These are phyloP conservation scores for Sugiyamaella novakii DNA, from an alignment of 1,139 yeast species.

Conservation along the genomic window DNA sequence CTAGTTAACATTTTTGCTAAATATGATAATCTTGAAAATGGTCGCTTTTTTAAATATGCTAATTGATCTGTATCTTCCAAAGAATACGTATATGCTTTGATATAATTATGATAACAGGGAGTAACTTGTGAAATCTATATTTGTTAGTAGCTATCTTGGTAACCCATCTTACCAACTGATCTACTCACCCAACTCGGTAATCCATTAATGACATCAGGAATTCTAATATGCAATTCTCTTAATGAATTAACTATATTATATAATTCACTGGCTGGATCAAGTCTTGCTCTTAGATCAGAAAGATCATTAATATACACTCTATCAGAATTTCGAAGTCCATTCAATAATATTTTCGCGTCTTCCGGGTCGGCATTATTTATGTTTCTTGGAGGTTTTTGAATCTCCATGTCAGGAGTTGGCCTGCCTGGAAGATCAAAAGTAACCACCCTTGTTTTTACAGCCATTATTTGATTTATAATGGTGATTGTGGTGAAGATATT, in stretches of 20 bases:
- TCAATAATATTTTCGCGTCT: conserved; percentile 16
- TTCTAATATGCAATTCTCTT: conserved; percentile 18
- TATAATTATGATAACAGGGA: conserved; percentile 39
- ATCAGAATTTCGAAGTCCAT: conserved; percentile 20
- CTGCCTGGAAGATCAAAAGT: conserved; percentile 23
- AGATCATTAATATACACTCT: conserved; percentile 20
- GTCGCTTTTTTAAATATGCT: conserved; percentile 44
- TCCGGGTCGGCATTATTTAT: conserved; percentile 1
- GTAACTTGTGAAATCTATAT: conserved; percentile 27
- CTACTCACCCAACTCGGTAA: conserved; percentile 20
- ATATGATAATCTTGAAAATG: conserved; percentile 45
- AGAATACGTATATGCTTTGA: conserved; percentile 40
- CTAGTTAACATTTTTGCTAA: conserved; percentile 33
- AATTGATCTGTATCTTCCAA: conserved; percentile 43
- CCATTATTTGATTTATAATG: neutral
- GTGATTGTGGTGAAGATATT: neutral
- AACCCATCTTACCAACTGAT: too few species aligned
- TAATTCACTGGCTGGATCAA: conserved; percentile 11
- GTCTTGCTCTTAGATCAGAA: conserved; percentile 19
- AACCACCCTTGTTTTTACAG: conserved; percentile 16
- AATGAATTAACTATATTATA: conserved; percentile 12
- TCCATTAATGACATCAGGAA: conserved; percentile 19
- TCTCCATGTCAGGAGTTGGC: conserved; percentile 19
- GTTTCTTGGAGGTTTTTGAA: neutral
- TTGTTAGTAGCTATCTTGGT: conserved; percentile 12